Conservation (phyloP, 805 yeast species). For the Yarrowia sp. region DNA sequence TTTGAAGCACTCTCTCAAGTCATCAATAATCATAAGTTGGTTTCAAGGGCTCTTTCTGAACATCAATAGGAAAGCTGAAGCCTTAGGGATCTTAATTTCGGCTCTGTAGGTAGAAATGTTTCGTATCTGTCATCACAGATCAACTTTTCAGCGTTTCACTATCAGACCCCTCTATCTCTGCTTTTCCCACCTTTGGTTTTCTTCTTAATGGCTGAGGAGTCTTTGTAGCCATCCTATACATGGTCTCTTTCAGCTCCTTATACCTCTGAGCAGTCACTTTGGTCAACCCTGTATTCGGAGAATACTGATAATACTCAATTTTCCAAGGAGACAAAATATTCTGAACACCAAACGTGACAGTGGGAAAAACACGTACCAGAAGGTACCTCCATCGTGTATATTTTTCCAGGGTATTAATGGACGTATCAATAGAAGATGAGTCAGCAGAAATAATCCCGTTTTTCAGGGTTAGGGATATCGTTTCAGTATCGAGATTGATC, state of each 20-base stretch:
- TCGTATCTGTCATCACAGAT: no score
- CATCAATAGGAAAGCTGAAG: no score
- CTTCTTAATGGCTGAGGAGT: no score
- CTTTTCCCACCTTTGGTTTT: no score
- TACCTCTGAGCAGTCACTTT: not conserved
- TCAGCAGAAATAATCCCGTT: not conserved
- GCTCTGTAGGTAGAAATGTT: no score
- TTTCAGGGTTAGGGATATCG: not conserved
- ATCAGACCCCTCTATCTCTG: no score
- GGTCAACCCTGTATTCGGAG: not conserved
- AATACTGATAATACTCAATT: not conserved
- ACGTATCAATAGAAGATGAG: not conserved
- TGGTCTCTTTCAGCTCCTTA: not conserved
- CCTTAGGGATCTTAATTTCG: no score
- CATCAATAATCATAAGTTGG: no score
- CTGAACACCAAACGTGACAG: not conserved
- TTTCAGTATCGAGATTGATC: not conserved
- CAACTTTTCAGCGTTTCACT: no score
- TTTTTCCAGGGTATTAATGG: not conserved
- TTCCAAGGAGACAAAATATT: not conserved
- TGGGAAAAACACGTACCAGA: not conserved
- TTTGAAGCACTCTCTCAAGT: no score
- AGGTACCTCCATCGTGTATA: not conserved
- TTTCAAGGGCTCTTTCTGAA: no score
- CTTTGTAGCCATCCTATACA: not conserved